Base-by-base conservation (phyloP, 176 grass and related monocot genomes). In the barley (Hordeum vulgare) region DNA sequence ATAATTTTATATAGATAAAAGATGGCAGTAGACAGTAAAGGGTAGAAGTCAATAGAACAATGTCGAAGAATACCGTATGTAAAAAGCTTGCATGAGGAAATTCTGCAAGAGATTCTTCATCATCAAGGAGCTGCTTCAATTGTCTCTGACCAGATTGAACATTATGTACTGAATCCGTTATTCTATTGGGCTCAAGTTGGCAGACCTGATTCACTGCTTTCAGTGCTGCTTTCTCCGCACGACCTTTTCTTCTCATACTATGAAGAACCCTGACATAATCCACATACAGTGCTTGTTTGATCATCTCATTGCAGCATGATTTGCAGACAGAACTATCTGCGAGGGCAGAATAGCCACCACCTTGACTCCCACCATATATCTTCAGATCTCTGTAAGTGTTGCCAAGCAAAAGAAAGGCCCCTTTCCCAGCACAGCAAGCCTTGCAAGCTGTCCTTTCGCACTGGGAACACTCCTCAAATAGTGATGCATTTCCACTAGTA, bases 361-460 rank as follows among this genome's bases (percentile, higher is more conserved):
- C 87, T 85, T 90, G 89, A 76, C 66, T 95, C 54, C 89, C 88
- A 78, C 86, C 89, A 87, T 99, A 94, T 44, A 86, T 85, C 88
- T 96, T 99, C 73, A 90, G 47, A 79, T 94, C 96, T 88, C 85
- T 96, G 83, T 86, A 91, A 29, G 70, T 91, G 83, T 92, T 85
- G 69, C 82, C 88, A 61, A 99, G 80, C 78, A 99, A 87, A 88
- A 96, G 88, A 84, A 87, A 96, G 24, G 93, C 96, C 75, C 93
- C 96, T 87, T 89, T 99, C 41, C 96, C 96, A 87, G 91, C 96
- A 90, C 89, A 99, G 75, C 96, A 99, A 85, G 84, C 67, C 89
- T 91, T 96, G 77, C 96, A 99, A 87, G 88, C 67, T 84, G 85
- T 87, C 74, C 87, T 93, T 85, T 78, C 83, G 88, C 96, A 99